Conservation (phyloP, 139 green algal genomes). For the Penium margaritaceum region DNA sequence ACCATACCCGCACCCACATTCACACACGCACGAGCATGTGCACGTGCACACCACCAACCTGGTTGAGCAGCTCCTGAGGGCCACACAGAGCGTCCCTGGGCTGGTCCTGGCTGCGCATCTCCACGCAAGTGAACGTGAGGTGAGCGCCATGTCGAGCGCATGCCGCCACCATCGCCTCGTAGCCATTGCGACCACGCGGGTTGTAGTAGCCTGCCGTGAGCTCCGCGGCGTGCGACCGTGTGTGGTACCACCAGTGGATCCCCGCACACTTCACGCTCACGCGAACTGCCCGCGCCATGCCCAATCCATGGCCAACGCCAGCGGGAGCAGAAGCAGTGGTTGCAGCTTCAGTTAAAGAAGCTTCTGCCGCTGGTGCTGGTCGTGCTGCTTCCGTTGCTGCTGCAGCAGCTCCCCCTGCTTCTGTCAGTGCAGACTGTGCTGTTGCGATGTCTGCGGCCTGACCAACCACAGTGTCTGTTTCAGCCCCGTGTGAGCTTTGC, state of each 20-base stretch:
- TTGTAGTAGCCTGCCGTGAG: conserved; percentile 75
- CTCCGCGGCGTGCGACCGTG: conserved; percentile 84
- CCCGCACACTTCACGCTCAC: conserved; percentile 60
- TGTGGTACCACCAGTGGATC: conserved; percentile 98
- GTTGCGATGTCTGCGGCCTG: too few relatives aligned
- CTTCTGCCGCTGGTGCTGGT: too few relatives aligned
- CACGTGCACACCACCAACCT: conserved; percentile 43
- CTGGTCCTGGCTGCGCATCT: conserved; percentile 97
- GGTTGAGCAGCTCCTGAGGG: conserved; percentile 68
- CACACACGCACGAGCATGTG: too few relatives aligned
- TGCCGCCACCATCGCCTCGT: conserved; percentile 55
- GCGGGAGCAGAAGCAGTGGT: too few relatives aligned
- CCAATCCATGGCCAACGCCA: too few relatives aligned
- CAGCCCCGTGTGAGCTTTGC: too few relatives aligned
- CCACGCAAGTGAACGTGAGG: conserved; percentile 92
- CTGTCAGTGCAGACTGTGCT: too few relatives aligned
- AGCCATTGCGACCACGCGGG: conserved; percentile 61
- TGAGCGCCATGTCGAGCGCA: conserved; percentile 55
- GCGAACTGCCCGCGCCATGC: too few relatives aligned
- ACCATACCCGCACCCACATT: not conserved
- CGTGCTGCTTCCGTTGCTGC: too few relatives aligned
- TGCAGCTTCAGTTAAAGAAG: too few relatives aligned
- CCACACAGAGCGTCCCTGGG: conserved; percentile 75
- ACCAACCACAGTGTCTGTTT: too few relatives aligned
- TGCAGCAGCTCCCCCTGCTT: too few relatives aligned